These are phyloP conservation scores for Ustilaginoidea virens DNA, from an alignment of 2,329 filamentous ascomycete species.

Conservation along the genomic window DNA sequence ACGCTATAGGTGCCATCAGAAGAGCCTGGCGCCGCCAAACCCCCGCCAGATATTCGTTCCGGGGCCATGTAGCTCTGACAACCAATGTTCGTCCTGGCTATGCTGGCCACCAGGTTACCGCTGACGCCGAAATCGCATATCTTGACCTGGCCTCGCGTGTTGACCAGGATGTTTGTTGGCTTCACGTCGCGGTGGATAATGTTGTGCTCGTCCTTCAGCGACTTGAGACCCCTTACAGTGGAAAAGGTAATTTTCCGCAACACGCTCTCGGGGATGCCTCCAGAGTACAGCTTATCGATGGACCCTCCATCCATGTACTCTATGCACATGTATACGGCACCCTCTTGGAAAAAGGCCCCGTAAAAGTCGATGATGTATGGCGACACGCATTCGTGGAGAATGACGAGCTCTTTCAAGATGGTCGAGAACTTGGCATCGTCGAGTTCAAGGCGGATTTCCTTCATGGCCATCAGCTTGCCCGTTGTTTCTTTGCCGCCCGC, in stretches of 20 bases:
- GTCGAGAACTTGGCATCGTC: conserved; percentile 95
- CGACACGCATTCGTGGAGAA: conserved; percentile 85
- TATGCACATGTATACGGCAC: conserved; percentile 97
- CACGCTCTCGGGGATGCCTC: conserved; percentile 79
- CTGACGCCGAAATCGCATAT: conserved; percentile 98
- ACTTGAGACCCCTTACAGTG: conserved; percentile 82
- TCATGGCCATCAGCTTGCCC: conserved; percentile 95
- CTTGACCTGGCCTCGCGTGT: conserved; percentile 81
- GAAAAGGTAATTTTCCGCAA: conserved; percentile 80
- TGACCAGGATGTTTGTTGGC: conserved; percentile 94
- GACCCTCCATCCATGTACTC: conserved; percentile 99
- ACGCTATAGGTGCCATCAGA: conserved; percentile 85
- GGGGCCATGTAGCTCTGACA: conserved; percentile 99
- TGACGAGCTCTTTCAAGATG: conserved; percentile 94
- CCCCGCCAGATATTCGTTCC: conserved; percentile 81
- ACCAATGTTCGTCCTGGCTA: conserved; percentile 96
- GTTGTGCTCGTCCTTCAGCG: conserved; percentile 92
- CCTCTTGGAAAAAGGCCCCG: conserved; percentile 96
- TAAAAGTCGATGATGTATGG: conserved; percentile 99
- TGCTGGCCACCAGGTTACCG: conserved; percentile 90
- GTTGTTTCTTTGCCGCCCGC: conserved; percentile 33
- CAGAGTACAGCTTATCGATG: conserved; percentile 86
- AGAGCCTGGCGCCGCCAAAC: conserved; percentile 53
- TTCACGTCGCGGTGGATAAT: conserved; percentile 99
- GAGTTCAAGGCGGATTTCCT: conserved; percentile 88